Evolutionary conservation across 106 monocot species (phyloP).

Genomic region (Allium fistulosum): DNA sequence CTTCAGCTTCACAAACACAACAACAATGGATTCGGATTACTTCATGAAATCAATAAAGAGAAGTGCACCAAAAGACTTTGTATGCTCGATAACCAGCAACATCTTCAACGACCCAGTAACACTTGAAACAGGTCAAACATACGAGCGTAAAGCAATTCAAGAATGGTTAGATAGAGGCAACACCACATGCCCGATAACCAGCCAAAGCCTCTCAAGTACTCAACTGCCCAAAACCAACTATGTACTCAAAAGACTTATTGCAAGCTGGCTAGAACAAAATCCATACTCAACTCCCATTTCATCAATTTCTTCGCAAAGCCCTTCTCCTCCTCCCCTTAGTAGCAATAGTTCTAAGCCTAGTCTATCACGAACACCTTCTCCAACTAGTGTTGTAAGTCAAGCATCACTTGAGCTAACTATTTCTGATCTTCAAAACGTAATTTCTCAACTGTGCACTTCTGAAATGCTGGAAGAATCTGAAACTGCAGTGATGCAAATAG

Average conservation of each 20-base stretch:
- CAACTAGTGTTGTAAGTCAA: conserved; percentile 41
- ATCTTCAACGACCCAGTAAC: conserved; percentile 57
- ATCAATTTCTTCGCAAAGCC: not conserved
- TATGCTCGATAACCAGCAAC: conserved; percentile 56
- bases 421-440: conserved; percentile 26
- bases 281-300: conserved; percentile 7
- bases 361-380: conserved; percentile 23
- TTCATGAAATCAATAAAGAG: conserved; percentile 7
- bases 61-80: conserved; percentile 51
- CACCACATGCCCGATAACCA: conserved; percentile 53
- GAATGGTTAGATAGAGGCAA: conserved; percentile 58
- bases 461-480: conserved; percentile 44
- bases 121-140: conserved; percentile 55
- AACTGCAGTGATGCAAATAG: conserved; percentile 42
- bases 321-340: conserved; percentile 10
- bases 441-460: conserved; percentile 43
- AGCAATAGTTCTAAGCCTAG: not conserved
- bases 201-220: conserved; percentile 37
- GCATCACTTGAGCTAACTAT: conserved; percentile 14
- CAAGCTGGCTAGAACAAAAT: conserved; percentile 40
- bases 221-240: conserved; percentile 55
- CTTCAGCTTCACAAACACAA: conserved; percentile 20
- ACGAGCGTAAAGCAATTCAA: conserved; percentile 47
- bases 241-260: conserved; percentile 52
- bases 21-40: conserved; percentile 23